A percentile compares a stretch with the other conserved stretches of the same genome.
phyloP scores from a whole-genome alignment of 2,329 filamentous ascomycete species.

The Colletotrichum acutatum region DNA sequence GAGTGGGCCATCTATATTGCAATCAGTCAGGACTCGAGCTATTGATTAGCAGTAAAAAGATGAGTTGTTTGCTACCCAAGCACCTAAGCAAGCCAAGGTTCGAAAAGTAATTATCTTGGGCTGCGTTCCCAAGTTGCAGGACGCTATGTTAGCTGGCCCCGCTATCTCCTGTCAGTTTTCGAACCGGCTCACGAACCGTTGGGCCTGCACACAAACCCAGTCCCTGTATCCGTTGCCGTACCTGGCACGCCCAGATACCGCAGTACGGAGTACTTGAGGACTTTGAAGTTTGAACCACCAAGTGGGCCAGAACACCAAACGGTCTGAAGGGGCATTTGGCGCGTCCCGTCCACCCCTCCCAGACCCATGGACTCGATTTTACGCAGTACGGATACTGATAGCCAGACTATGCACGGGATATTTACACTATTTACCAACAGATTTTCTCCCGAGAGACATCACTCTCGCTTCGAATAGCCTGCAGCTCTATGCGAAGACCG shows the following conservation, averaged over 20 bases:
- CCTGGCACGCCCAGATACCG: too few species aligned
- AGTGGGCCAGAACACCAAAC: background rate
- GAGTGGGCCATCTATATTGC: slow-evolving; percentile 5
- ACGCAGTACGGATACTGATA: too few species aligned
- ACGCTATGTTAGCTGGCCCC: slow-evolving; percentile 19
- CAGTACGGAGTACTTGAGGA: background rate
- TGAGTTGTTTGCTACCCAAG: slow-evolving; percentile 6
- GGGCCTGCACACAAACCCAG: slow-evolving; percentile 9
- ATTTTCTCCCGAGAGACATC: background rate
- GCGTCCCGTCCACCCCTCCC: background rate
- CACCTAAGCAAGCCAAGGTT: background rate
- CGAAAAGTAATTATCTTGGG: background rate
- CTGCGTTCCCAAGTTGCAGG: slow-evolving; percentile 11
- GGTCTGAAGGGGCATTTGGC: slow-evolving; percentile 12
- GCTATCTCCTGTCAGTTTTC: slow-evolving; percentile 29
- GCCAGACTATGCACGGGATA: too few species aligned
- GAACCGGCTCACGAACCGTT: slow-evolving; percentile 34
- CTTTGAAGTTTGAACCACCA: background rate
- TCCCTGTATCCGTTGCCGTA: background rate
- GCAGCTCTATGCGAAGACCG: background rate
- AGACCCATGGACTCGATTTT: too few species aligned
- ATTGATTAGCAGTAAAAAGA: too few species aligned
- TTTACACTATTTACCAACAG: too few species aligned
- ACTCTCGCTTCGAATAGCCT: background rate
- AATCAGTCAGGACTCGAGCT: slow-evolving; percentile 2